These are phyloP conservation scores for Xylariaceae sp. DNA, from an alignment of 2,329 filamentous ascomycete species.

Conservation along the genomic window DNA sequence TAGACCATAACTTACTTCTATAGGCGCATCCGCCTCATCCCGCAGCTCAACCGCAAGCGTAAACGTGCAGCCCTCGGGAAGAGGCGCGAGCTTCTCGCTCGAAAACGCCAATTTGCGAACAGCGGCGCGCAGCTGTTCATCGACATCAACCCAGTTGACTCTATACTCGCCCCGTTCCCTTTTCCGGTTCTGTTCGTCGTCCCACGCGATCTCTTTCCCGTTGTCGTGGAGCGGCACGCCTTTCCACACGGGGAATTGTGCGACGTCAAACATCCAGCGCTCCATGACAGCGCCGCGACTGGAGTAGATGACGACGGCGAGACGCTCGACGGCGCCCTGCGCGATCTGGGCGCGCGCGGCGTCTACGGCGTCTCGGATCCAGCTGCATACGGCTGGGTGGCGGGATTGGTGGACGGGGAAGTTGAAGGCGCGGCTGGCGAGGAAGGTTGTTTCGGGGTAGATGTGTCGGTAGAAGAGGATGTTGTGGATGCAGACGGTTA, in stretches of 20 bases:
- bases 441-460: slow-evolving; percentile 73
- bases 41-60: slow-evolving; percentile 70
- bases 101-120: slow-evolving; percentile 58
- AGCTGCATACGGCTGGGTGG: slow-evolving; percentile 78
- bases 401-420: slow-evolving; percentile 79
- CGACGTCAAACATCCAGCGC: slow-evolving; percentile 57
- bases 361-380: slow-evolving; percentile 75
- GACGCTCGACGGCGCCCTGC: slow-evolving; percentile 43
- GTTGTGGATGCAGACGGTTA: slow-evolving; percentile 77
- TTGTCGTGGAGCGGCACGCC: slow-evolving; percentile 30
- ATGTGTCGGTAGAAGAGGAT: slow-evolving; percentile 77
- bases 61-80: slow-evolving; percentile 66
- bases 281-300: slow-evolving; percentile 45
- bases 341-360: slow-evolving; percentile 67
- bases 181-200: slow-evolving; percentile 21
- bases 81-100: slow-evolving; percentile 48
- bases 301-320: slow-evolving; percentile 44
- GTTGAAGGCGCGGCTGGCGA: slow-evolving; percentile 75
- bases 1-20: slow-evolving; percentile 45
- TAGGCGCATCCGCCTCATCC: slow-evolving; percentile 53
- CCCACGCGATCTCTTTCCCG: slow-evolving; percentile 19
- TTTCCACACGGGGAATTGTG: slow-evolving; percentile 45
- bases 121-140: slow-evolving; percentile 67
- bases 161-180: slow-evolving; percentile 9
- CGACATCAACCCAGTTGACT: slow-evolving; percentile 55